Conservation (phyloP, 805 yeast genomes). For the Candida sonorensis region DNA sequence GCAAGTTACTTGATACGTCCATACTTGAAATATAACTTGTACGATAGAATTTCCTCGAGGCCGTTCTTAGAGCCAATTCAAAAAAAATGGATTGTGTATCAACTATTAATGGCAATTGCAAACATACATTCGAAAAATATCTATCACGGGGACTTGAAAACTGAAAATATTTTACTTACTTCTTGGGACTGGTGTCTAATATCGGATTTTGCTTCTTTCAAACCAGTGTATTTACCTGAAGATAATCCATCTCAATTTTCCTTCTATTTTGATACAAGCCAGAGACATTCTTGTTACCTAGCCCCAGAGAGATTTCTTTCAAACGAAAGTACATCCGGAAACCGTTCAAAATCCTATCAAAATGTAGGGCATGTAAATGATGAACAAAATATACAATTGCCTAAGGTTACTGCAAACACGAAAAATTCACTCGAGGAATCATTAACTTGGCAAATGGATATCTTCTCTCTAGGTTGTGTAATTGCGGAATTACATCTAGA, state of each 20-base stretch:
- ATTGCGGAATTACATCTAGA: constrained; percentile 85
- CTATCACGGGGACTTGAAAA: constrained; percentile 85
- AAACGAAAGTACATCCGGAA: no score
- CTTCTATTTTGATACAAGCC: constrained; percentile 88
- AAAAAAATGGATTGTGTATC: constrained; percentile 79
- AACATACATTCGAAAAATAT: constrained; percentile 57
- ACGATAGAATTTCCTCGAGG: constrained; percentile 78
- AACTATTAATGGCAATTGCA: constrained; percentile 56
- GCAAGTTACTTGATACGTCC: constrained; percentile 91
- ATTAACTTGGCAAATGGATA: constrained; percentile 71
- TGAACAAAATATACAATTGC: constrained; percentile 6
- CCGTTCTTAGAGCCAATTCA: constrained; percentile 82
- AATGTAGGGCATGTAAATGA: constrained; percentile 13
- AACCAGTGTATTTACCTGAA: constrained; percentile 82
- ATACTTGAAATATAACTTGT: constrained; percentile 68
- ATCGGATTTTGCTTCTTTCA: constrained; percentile 78
- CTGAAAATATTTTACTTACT: constrained; percentile 82
- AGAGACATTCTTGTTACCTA: constrained; percentile 77
- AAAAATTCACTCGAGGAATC: no score
- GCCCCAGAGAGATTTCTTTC: constrained; percentile 86
- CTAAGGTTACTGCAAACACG: not conserved
- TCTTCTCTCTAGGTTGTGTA: constrained; percentile 79
- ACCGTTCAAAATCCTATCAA: no score
- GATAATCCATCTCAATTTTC: constrained; percentile 90
- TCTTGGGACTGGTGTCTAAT: constrained; percentile 84